Base-by-base conservation (phyloP, 2,329 filamentous ascomycete species). In the Penicillium palitans region DNA sequence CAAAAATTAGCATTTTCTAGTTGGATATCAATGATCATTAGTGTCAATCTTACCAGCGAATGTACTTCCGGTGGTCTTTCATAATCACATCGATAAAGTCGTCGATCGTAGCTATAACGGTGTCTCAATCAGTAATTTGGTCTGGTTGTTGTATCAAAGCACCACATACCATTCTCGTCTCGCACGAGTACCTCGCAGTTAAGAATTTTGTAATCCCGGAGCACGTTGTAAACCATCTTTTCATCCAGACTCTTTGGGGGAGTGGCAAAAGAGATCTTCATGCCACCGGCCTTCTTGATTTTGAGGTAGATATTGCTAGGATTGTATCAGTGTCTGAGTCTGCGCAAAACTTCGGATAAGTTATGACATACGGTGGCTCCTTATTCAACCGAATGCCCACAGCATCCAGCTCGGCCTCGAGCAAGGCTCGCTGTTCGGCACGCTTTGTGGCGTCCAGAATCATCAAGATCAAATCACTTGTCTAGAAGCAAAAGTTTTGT, bases 71-170 rank as follows among this genome's bases (percentile, higher is more conserved):
- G 81, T 99, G 95, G 73, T 97, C 91, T 77, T 95, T 96, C 93
- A 98, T 98, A 78, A 99, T 97, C 61, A 97, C 92, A 76, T 99
- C 95, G 79, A 99, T 99, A 76, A 99, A 90, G 77, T 99, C 93
- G 79, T 99, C 95, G 37, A 99, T 92, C 1, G 95, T 98, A 41
- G 90, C 91, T 85, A 59, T 12, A 46, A 19, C 31, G 19, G 27
- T 3, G 12, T 19, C 25, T 15, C 29, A 25, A 33, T 57, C 19
- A 57, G 48, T 29, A 19, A 39, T 7, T 19, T 29, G 31, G 12
- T 24, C 19, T 35, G 10, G 4, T 7, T 10, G 19, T 19, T 37
- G 24, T 10, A 33, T 39, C 6, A 33, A 29, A 42, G 19, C 9
- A 15, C 15, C 39, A 52, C 39, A 41, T 74, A 85, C 84, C 84